A percentile compares a stretch with the other conserved stretches of the same genome.
These are phyloP conservation scores for Quercus agrifolia DNA, from an alignment of 306 rosid species.

Conservation along the genomic window DNA sequence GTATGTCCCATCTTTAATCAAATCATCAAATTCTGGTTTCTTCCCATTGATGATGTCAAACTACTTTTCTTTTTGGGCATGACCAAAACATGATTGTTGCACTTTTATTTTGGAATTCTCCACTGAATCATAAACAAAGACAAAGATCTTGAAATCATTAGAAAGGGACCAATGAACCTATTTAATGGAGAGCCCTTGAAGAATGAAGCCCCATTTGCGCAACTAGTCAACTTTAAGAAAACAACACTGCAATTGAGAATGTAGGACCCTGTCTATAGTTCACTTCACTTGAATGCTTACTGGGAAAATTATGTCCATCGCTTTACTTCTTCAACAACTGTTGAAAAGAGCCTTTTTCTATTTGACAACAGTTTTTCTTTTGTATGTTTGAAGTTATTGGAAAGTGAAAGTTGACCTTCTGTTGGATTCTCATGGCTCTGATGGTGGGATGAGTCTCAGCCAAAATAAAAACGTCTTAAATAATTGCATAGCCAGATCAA, in stretches of 20 bases:
- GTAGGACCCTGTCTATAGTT: slow-evolving; percentile 22
- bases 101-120: slow-evolving; percentile 25
- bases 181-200: neutral
- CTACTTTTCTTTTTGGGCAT: neutral
- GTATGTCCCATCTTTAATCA: slow-evolving; percentile 41
- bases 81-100: neutral
- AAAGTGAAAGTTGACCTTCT: slow-evolving; percentile 15
- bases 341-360: neutral
- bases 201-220: slow-evolving; percentile 9
- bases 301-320: slow-evolving; percentile 5
- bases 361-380: slow-evolving; percentile 22
- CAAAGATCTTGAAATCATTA: slow-evolving; percentile 40
- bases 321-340: neutral
- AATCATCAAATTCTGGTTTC: slow-evolving; percentile 16
- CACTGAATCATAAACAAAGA: slow-evolving; percentile 33
- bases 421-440: neutral
- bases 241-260: slow-evolving; percentile 12
- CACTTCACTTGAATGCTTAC: slow-evolving; percentile 18
- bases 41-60: neutral
- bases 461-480: neutral
- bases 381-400: slow-evolving; percentile 19
- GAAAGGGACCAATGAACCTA: slow-evolving; percentile 26
- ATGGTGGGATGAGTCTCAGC: neutral
- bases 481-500: neutral
- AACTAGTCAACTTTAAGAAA: slow-evolving; percentile 16